Evolutionary conservation across 805 yeast genomes (phyloP), one percentile per base, ranked within the genome.

Genomic region (Candida succiphila): DNA sequence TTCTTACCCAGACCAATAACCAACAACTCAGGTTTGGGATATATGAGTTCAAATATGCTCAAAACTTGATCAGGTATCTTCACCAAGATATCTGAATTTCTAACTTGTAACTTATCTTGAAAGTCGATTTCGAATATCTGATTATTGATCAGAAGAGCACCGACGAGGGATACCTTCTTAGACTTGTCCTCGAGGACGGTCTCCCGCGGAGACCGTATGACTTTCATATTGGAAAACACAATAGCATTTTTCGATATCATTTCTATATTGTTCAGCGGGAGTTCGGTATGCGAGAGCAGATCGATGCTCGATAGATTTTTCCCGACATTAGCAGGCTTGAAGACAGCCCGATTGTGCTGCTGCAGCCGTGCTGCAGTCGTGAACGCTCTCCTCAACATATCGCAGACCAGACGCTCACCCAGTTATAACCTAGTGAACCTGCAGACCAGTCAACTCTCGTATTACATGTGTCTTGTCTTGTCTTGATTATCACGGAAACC

Each of bases 21-120:
- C 31, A 81, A 44, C 29, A 84, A 61, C 47, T 84, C 94, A 0
- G 94, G 94, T 46, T 76, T 75, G 4, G 94, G 94, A 50, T 76
- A 74, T 1, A 79, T 52, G 6, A 75, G 57, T 15, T 63, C 65
- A 36, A 79, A 65, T 4, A 79, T 49, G 12, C 62, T 61, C 18
- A 76, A 54, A 0, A 69, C 54, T n/a, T 58, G 50, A 13, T 55
- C 54, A 35, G 61, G 56, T 32, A 79, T 61, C 23, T 71, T 75
- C 12, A 79, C 71, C n/a, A 75, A 54, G 29, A 78, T 19, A 12
- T n/a, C 8, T n/a, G 7, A 15, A n/a, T 14, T 5, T 4, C 22
- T 19, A 29, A 22, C 32, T 30, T 32, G 24, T 28, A 35, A 3
- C 4, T 39, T 31, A 17, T 41, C 33, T 12, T 15, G 14, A 29